A percentile compares a stretch with the other conserved stretches of the same genome.
Evolutionary conservation across 805 yeast genomes (phyloP).

Genomic region (Yarrowia sp.): DNA sequence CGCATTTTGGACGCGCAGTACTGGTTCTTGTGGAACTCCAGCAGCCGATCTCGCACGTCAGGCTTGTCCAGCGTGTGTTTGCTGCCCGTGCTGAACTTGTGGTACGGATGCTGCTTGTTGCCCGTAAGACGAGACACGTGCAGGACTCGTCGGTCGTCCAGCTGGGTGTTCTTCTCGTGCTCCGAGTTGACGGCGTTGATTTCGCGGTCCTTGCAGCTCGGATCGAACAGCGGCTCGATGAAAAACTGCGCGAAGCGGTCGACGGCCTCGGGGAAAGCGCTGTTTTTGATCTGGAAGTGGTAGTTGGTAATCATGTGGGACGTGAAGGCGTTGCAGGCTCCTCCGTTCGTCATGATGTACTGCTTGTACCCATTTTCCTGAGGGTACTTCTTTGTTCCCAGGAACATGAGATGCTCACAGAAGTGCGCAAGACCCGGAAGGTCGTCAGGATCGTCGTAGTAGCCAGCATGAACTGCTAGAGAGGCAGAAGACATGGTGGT

Average conservation of each 20-base stretch:
- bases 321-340: slow-evolving; percentile 89
- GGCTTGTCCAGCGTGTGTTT: slow-evolving; percentile 73
- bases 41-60: slow-evolving; percentile 76
- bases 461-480: slow-evolving; percentile 74
- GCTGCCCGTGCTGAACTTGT: slow-evolving; percentile 90
- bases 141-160: slow-evolving; percentile 80
- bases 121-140: slow-evolving; percentile 77
- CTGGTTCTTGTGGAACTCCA: slow-evolving; percentile 65
- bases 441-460: slow-evolving; percentile 69
- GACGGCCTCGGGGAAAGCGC: slow-evolving; percentile 77
- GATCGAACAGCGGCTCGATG: slow-evolving; percentile 72
- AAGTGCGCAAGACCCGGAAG: slow-evolving; percentile 85
- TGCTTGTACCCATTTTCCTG: slow-evolving; percentile 69
- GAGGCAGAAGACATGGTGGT: slow-evolving; percentile 68
- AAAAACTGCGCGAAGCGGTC: slow-evolving; percentile 93
- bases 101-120: slow-evolving; percentile 74
- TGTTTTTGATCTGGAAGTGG: slow-evolving; percentile 77
- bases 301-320: slow-evolving; percentile 86
- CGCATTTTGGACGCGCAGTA: slow-evolving; percentile 90
- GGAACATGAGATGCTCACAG: slow-evolving; percentile 78
- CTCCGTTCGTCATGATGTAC: slow-evolving; percentile 78
- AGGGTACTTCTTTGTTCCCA: slow-evolving; percentile 78
- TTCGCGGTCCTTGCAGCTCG: slow-evolving; percentile 82
- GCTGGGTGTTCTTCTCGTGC: slow-evolving; percentile 88
- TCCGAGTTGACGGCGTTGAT: slow-evolving; percentile 94